Conservation (phyloP, 495 filamentous ascomycete genomes). For the Lophiostoma macrostomum region DNA sequence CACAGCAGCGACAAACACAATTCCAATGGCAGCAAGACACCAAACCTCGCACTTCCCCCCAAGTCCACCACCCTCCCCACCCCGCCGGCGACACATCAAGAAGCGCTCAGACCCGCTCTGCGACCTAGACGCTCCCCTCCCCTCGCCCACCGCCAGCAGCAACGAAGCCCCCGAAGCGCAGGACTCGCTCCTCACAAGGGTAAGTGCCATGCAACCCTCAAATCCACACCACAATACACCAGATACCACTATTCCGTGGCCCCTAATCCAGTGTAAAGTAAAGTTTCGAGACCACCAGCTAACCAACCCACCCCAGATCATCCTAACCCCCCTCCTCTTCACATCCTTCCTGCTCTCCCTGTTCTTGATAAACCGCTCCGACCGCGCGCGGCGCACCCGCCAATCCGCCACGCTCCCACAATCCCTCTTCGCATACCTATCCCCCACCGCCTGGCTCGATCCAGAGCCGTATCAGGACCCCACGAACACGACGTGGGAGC, state of each 20-base stretch:
- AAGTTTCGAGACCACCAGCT: constrained; percentile 1
- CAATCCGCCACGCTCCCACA: constrained; percentile 8
- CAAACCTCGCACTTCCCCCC: constrained; percentile 6
- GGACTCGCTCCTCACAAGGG: constrained; percentile 8
- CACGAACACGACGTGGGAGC: constrained; percentile 20
- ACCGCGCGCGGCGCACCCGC: constrained; percentile 36
- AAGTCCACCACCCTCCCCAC: constrained; percentile 27
- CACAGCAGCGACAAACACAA: not conserved
- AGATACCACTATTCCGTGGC: too few relatives aligned
- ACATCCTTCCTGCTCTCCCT: constrained; percentile 42
- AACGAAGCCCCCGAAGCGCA: constrained; percentile 4
- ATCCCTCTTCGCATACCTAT: constrained; percentile 12
- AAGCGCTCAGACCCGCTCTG: constrained; percentile 24
- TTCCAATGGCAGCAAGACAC: not conserved
- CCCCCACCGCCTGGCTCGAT: constrained; percentile 28
- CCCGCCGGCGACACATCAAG: constrained; percentile 20
- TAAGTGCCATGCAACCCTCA: not conserved
- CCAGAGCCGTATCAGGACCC: constrained; percentile 42
- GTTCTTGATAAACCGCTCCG: constrained; percentile 36
- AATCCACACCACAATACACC: too few relatives aligned
- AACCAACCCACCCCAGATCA: constrained; percentile 23
- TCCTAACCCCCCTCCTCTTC: constrained; percentile 38
- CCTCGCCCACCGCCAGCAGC: constrained; percentile 4
- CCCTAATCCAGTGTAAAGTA: too few relatives aligned
- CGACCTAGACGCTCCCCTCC: constrained; percentile 8